Base-by-base conservation (phyloP, 2,329 filamentous ascomycete genomes). In the Fusarium fracticaudum region DNA sequence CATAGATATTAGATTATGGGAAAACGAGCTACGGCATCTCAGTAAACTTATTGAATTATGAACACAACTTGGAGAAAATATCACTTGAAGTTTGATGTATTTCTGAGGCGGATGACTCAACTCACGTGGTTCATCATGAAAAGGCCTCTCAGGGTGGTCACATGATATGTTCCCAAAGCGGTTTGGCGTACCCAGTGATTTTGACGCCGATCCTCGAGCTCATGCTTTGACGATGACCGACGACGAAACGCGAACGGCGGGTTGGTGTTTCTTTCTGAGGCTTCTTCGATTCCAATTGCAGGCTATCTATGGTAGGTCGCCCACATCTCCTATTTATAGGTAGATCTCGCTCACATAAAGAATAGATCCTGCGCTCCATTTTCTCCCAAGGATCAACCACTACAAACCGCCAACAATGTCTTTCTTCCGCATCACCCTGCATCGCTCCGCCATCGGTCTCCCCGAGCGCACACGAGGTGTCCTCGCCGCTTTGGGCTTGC, bases 361-460 rank as follows among this genome's bases (percentile, higher is more conserved):
- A 35, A 51, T 5, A 74, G 72, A 65, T 54, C 44, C 47, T 69
- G 41, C 72, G 64, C 64, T 72, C 31, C 61, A 55, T 67, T 72
- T 35, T 26, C 35, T 45, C 14, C 35, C 13, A 59, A 35, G 50
- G 29, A 64, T n/a, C 47, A 48, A 53, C 45, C 24, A 35, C 33
- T 26, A 17, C 53, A 33, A 50, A 53, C 15, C 15, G 40, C 26
- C 57, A 59, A 65, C 47, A 67, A 95, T 95, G 92, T 87, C 91
- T 66, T 97, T 90, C 87, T 98, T 98, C 88, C 92, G 94, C 81
- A 94, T 98, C 82, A 97, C 94, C 55, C 92, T 98, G 65, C 90
- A 96, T 84, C 94, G 95, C 81, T 95, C 93, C 65, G 92, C 93
- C 79, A 98, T 98, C 84, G 95, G 95, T 71, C 91, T 98, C 53